phyloP scores from a whole-genome alignment of 768 basidiomycete species.

The Mrakia gelida region DNA sequence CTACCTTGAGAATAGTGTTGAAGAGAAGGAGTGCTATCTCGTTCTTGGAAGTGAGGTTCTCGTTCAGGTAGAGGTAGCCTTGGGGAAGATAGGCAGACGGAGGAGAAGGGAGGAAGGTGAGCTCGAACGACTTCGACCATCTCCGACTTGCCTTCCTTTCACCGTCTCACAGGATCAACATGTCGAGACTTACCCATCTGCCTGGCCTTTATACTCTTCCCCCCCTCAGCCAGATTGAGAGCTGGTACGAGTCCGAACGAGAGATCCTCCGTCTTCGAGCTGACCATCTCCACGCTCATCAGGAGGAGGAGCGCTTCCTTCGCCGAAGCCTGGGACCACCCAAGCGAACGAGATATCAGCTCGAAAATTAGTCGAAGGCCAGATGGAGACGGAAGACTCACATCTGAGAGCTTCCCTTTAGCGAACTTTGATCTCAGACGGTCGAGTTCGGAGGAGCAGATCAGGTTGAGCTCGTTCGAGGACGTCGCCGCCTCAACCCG shows the following conservation, averaged over 20 bases:
- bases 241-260: constrained; percentile 73
- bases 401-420: constrained; percentile 36
- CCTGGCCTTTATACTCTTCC: constrained; percentile 51
- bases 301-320: constrained; percentile 65
- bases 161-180: not conserved
- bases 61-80: constrained; percentile 76
- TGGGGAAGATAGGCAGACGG: constrained; percentile 11
- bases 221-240: constrained; percentile 69
- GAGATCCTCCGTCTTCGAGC: constrained; percentile 47
- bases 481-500: constrained; percentile 63
- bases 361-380: not conserved
- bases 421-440: constrained; percentile 55
- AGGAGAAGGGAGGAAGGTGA: constrained; percentile 8
- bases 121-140: not conserved
- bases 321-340: constrained; percentile 60
- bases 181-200: constrained; percentile 57
- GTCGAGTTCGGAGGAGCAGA: constrained; percentile 59
- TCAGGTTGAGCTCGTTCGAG: constrained; percentile 57
- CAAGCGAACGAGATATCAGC: constrained; percentile 47
- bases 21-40: constrained; percentile 77
- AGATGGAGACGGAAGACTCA: not conserved
- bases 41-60: constrained; percentile 63
- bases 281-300: constrained; percentile 61
- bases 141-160: not conserved
- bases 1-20: constrained; percentile 77